Conservation (phyloP, 202 grass and related monocot species). For the Saccharum hybrid region DNA sequence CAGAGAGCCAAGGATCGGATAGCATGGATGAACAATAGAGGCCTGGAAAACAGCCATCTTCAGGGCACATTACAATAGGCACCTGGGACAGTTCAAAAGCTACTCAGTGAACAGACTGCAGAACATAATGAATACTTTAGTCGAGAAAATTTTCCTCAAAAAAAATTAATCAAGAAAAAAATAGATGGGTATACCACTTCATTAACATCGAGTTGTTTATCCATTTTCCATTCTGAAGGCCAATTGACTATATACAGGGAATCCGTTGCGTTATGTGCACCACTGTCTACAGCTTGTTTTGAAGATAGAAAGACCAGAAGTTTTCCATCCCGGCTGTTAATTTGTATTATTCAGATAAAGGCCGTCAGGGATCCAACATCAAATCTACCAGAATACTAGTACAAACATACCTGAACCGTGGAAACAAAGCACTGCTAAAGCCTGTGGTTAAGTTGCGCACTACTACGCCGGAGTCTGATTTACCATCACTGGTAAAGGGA, state of each 20-base stretch:
- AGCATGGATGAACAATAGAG: slow-evolving; percentile 76
- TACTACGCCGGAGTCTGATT: slow-evolving; percentile 27
- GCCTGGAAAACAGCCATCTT: slow-evolving; percentile 71
- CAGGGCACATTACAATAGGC: slow-evolving; percentile 75
- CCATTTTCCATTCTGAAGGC: slow-evolving; percentile 45
- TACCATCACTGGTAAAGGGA: slow-evolving; percentile 39
- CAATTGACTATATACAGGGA: slow-evolving; percentile 67
- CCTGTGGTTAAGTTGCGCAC: slow-evolving; percentile 53
- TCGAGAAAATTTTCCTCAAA: background rate
- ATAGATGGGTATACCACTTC: slow-evolving; percentile 47
- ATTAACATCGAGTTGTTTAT: slow-evolving; percentile 19
- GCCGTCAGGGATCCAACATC: background rate
- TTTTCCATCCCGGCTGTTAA: slow-evolving; percentile 72
- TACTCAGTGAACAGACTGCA: slow-evolving; percentile 22
- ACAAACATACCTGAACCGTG: slow-evolving; percentile 73
- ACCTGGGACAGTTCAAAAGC: slow-evolving; percentile 51
- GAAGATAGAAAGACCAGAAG: slow-evolving; percentile 79
- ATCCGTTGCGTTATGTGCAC: slow-evolving; percentile 73
- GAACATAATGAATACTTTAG: background rate
- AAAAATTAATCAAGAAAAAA: background rate
- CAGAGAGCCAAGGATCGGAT: slow-evolving; percentile 82
- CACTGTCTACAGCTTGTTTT: slow-evolving; percentile 78
- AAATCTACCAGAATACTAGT: background rate
- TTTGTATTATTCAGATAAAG: slow-evolving; percentile 37
- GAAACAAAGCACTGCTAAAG: slow-evolving; percentile 85